A percentile compares a stretch with the other conserved stretches of the same genome.
phyloP scores from a whole-genome alignment of 192 early-diverging fungal species.

The Phycomyces blakesleeanus region DNA sequence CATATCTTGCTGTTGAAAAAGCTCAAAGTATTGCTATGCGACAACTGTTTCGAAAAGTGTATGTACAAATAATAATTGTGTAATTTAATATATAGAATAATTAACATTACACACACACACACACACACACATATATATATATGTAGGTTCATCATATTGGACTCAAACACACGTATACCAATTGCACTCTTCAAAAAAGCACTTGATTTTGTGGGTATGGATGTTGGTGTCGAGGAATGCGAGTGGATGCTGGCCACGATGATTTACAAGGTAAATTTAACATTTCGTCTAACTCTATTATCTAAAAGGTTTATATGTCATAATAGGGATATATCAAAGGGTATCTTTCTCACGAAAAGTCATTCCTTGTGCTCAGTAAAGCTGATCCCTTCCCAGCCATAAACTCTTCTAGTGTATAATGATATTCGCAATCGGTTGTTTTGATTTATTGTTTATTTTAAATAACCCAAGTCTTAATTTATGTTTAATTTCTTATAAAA shows the following conservation, averaged over 20 bases:
- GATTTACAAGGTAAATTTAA: slow-evolving; percentile 69
- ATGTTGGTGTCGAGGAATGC: slow-evolving; percentile 65
- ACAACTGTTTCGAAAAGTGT: slow-evolving; percentile 77
- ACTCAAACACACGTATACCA: slow-evolving; percentile 52
- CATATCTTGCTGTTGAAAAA: slow-evolving; percentile 80
- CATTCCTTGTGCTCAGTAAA: slow-evolving; percentile 70
- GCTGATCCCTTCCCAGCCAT: slow-evolving; percentile 72
- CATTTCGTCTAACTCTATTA: background rate
- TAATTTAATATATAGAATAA: slow-evolving; percentile 1
- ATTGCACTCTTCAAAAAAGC: slow-evolving; percentile 63
- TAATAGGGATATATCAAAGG: slow-evolving; percentile 78
- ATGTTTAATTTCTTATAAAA: no score
- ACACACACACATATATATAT: no score
- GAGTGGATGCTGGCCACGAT: slow-evolving; percentile 87
- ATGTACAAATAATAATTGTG: slow-evolving; percentile 34
- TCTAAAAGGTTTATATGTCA: background rate
- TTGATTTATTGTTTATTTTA: no score
- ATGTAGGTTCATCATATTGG: slow-evolving; percentile 51
- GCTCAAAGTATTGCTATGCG: slow-evolving; percentile 68
- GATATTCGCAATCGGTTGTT: no score
- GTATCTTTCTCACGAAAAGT: slow-evolving; percentile 79
- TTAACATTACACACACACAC: background rate
- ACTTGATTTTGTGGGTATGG: slow-evolving; percentile 52
- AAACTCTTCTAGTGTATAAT: no score
- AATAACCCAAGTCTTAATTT: no score